Base-by-base conservation (phyloP, 2,329 filamentous ascomycete species). In the Daldinia sp. region DNA sequence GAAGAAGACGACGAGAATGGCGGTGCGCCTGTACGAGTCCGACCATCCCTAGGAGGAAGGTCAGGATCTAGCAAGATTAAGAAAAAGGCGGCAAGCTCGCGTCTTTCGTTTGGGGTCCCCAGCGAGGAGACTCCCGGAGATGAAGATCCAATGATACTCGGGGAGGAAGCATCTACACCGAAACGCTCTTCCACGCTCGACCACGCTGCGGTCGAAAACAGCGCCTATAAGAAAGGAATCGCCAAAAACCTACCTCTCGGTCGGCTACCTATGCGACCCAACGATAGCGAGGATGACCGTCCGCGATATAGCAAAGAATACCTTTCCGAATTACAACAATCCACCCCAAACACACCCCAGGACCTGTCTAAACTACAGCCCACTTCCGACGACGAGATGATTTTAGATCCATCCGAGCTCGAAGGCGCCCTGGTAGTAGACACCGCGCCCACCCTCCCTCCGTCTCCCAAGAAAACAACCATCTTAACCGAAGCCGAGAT, bases 401-500 rank as follows among this genome's bases (percentile, higher is more conserved):
- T 83, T 3, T 71, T 88, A 1, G 87, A 89, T 71, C 78, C 81
- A 0, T 84, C 83, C 0, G 87, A 90, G 67, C 79, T 89, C 0
- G 87, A 89, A 34, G 87, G 87, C 1, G 87, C 87, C 15, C 75
- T 87, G 56, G 84, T 94, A 17, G 89, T 93, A 23, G 81, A 88
- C 9, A 71, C 75, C 2, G 64, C 69, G 60, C 78, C 85, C 8
- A 76, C 83, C 56, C 66, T 76, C 35, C 67, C 74, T 71, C 43
- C 68, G 64, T 4, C 75, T 69, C 63, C 77, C 52, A 61, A 68
- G 3, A 70, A 72, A 11, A 81, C 82, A 2, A 67, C 81, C 4
- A 93, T 97, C 66, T 88, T 94, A 2, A 93, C 90, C 1, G 90
- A 94, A 64, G 87, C 90, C 1, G 92, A 97, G 73, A 96, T 98